Percentiles rank a stretch among this genome's conserved stretches.
phyloP scores from a whole-genome alignment of 768 basidiomycete species.

The Boletus tylopilopsis region DNA sequence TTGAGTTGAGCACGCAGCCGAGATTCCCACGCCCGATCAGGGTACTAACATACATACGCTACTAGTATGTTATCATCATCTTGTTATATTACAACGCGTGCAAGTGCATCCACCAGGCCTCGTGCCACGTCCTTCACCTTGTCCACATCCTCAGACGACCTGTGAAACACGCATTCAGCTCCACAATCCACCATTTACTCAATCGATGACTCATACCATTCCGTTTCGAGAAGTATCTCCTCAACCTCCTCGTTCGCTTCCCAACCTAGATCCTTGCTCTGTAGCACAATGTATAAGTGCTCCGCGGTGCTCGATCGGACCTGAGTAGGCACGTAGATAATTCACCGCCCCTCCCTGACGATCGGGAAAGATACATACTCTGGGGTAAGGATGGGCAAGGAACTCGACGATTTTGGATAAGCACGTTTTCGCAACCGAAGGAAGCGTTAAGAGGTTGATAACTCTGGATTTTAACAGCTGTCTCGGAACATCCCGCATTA shows the following conservation, averaged over 20 bases:
- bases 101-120: slow-evolving; percentile 39
- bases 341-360: slow-evolving; percentile 7
- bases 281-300: slow-evolving; percentile 72
- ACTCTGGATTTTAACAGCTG: slow-evolving; percentile 43
- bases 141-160: slow-evolving; percentile 45
- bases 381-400: slow-evolving; percentile 77
- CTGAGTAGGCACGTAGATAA: slow-evolving; percentile 35
- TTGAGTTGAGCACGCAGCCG: slow-evolving; percentile 5
- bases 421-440: slow-evolving; percentile 39
- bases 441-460: slow-evolving; percentile 57
- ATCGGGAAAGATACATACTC: slow-evolving; percentile 43
- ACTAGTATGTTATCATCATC: neutral
- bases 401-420: slow-evolving; percentile 52
- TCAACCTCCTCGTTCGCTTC: slow-evolving; percentile 63
- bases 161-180: slow-evolving; percentile 33
- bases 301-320: slow-evolving; percentile 80
- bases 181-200: slow-evolving; percentile 13
- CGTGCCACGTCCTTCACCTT: slow-evolving; percentile 39
- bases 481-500: slow-evolving; percentile 10
- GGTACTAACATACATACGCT: too few relatives aligned
- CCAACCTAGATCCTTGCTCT: slow-evolving; percentile 60
- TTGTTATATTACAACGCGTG: slow-evolving; percentile 17
- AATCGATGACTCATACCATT: slow-evolving; percentile 54
- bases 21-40: slow-evolving; percentile 23
- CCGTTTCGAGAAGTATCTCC: slow-evolving; percentile 72